Base-by-base conservation (phyloP, 495 filamentous ascomycete species). In the Saxispiralis lemnorum region DNA sequence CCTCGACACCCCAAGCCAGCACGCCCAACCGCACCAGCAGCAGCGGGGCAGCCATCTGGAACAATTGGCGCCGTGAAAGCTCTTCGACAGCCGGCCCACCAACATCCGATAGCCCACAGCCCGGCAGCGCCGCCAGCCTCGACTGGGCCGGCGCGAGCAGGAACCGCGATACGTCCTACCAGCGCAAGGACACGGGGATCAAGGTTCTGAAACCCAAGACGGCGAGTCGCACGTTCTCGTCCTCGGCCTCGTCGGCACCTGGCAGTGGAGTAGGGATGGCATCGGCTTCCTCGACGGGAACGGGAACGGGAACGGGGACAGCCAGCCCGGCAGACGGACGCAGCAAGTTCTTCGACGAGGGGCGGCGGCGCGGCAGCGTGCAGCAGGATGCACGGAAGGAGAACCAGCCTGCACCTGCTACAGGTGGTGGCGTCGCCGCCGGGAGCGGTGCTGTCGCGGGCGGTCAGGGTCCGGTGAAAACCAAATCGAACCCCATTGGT, bases 401-500 rank as follows among this genome's bases (percentile, higher is more conserved):
- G 58, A 57, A 50, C 43, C 53, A 56, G 41, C 63, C 58, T 5
- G 14, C 12, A 2, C 13, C 34, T 35, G 34, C 34, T 3, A 6
- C 34, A 6, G 16, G n/a, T 4, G n/a, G n/a, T 35, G 40, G 28
- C 11, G 17, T 5, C 10, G 40, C 40, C 11, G 17, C 13, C 10
- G 40, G 28, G 63, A 51, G 62, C 67, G 7, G 49, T 56, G 38
- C 61, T 62, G 41, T 15, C 31, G 59, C 47, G 72, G 76, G 49
- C 58, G 62, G n/a, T 5, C 24, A 28, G 12, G n/a, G 5, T 4
- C 34, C 13, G 4, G 4, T 38, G 17, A 51, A 47, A 43, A 43
- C 39, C 31, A 53, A 53, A 19, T 52, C 76, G 17, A 95, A 95
- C 57, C 87, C 89, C 2, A 68, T 95, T 32, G 89, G 89, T 10